Base-by-base conservation (phyloP, 495 filamentous ascomycete species). In the Xylaria bambusicola region DNA sequence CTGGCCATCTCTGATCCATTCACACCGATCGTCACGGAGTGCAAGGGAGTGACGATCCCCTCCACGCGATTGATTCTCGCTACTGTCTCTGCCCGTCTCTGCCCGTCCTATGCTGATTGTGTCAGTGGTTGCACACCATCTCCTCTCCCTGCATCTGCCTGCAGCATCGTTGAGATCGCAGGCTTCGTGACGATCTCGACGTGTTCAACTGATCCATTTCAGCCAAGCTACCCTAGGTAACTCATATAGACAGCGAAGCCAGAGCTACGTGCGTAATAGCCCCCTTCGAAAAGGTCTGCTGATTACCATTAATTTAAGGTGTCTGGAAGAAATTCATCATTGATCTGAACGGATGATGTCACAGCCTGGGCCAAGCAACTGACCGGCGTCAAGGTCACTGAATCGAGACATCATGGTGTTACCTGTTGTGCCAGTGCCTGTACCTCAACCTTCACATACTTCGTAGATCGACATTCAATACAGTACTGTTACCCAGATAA, bases 1-100 rank as follows among this genome's bases (percentile, higher is more conserved):
- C 58, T 40, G 44, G 41, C 26, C 42, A 36, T 44, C 51, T 27
- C 58, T 15, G 9, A 35, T n/a, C 38, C 26, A 29, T n/a, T n/a
- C 10, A 52, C 45, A 51, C 31, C 50, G 49, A 61, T 61, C 50
- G 24, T 48, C 48, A 13, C 40, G 42, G 41, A 31, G 36, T 48
- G 50, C 17, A 51, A 46, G 23, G 6, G 45, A 40, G 46, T 41
- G 51, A 29, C 58, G 24, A 61, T n/a, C 31, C 58, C 51, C 38
- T 23, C 51, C 36, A 26, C 26, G 31, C 48, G 26, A 29, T 42
- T 38, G 58, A 55, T 61, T 51, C 42, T 55, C 50, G 33, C 21
- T 41, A 44, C 10, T 33, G 5, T 5, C 5, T 33, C 5, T 5
- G 29, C 10, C 29, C 29, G 5, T 49, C 6, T 6, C 12, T 3